phyloP scores from a whole-genome alignment of 768 basidiomycete genomes.

The Macrocybe gigantea region DNA sequence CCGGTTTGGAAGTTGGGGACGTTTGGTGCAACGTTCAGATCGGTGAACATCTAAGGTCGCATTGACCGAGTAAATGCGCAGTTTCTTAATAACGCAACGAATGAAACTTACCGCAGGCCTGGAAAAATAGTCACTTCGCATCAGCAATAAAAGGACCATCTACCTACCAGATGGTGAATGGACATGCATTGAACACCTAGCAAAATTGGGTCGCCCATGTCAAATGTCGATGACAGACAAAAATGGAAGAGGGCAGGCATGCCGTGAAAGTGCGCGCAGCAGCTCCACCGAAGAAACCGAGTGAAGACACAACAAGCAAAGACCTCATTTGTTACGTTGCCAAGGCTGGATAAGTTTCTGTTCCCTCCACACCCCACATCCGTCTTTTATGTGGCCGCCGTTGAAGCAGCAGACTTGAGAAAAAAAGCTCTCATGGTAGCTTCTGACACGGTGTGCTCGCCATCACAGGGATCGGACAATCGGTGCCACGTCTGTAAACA shows the following conservation, averaged over 20 bases:
- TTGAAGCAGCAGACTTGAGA: too few species aligned
- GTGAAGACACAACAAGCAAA: conserved; percentile 15
- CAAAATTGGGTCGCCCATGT: background rate
- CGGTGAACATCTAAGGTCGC: conserved; percentile 33
- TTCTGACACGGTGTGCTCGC: too few species aligned
- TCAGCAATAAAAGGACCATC: background rate
- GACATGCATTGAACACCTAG: conserved; percentile 31
- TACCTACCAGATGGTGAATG: conserved; percentile 44
- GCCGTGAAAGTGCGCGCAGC: conserved; percentile 56
- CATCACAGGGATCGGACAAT: too few species aligned
- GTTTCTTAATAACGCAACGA: too few species aligned
- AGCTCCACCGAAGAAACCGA: conserved; percentile 24
- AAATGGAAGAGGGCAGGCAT: background rate
- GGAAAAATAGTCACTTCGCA: background rate
- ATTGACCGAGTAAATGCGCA: too few species aligned
- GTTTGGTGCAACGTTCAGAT: conserved; percentile 30
- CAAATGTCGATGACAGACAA: too few species aligned
- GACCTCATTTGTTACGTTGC: background rate
- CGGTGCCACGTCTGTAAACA: too few species aligned
- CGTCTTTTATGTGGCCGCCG: background rate
- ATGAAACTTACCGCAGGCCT: conserved; percentile 38
- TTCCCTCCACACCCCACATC: background rate
- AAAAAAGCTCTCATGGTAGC: too few species aligned
- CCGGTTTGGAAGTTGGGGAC: conserved; percentile 27
- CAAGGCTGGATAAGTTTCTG: background rate